Evolutionary conservation across 208 protist species (phyloP).

Genomic region (Angomonas ambiguus): DNA sequence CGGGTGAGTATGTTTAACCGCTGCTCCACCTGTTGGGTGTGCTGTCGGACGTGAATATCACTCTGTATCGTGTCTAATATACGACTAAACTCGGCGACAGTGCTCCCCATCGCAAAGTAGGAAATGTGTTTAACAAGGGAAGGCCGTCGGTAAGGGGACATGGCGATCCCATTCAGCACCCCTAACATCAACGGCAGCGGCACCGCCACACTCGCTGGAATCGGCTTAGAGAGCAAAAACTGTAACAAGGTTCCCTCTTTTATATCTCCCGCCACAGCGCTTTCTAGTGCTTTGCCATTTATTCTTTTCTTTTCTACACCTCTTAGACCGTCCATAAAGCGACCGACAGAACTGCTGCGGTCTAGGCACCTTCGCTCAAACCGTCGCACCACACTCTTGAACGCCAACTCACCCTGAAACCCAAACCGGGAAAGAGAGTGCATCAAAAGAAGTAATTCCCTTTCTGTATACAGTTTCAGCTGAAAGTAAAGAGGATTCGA

Average conservation of each 20-base stretch:
- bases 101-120: constrained; percentile 17
- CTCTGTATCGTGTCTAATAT: neutral
- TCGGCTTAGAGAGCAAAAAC: no score
- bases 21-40: constrained; percentile 10
- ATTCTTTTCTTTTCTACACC: no score
- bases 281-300: no score
- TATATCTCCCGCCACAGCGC: no score
- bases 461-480: constrained; percentile 27
- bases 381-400: constrained; percentile 3
- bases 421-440: constrained; percentile 72
- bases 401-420: constrained; percentile 32
- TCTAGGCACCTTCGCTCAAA: neutral
- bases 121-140: constrained; percentile 33
- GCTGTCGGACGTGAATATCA: neutral
- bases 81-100: neutral
- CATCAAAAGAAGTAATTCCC: constrained; percentile 42
- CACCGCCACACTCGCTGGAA: neutral
- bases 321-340: constrained; percentile 9
- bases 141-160: constrained; percentile 35
- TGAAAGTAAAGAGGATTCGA: constrained; percentile 32
- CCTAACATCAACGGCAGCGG: constrained; percentile 27
- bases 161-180: constrained; percentile 26
- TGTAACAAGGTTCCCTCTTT: no score
- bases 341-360: neutral
- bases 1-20: constrained; percentile 32